phyloP scores from a whole-genome alignment of 2,329 filamentous ascomycete species.

The Phaeosphaeriaceae sp. region DNA sequence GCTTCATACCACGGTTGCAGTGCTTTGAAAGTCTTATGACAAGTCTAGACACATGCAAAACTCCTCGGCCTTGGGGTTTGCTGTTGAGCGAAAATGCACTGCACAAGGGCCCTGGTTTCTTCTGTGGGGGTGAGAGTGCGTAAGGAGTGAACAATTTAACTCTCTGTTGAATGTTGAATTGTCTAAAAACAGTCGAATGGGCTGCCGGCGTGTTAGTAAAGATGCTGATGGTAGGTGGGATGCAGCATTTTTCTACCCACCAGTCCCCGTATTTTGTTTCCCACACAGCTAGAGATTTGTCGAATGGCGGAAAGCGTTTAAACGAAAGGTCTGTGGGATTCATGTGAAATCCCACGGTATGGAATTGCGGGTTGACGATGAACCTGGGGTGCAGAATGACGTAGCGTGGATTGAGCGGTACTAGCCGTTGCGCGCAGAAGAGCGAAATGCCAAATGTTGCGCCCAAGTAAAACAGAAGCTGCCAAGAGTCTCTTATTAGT shows the following conservation, averaged over 20 bases:
- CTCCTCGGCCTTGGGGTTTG: neutral
- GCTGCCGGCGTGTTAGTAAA: conserved; percentile 23
- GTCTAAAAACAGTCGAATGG: conserved; percentile 8
- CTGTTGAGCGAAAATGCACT: too few species aligned
- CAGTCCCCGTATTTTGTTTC: conserved; percentile 21
- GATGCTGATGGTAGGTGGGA: conserved; percentile 8
- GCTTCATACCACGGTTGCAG: neutral
- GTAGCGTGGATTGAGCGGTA: conserved; percentile 24
- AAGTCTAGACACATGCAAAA: conserved; percentile 10
- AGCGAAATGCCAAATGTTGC: neutral
- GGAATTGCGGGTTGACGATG: conserved; percentile 14
- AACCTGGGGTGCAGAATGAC: conserved; percentile 32
- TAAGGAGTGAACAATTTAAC: neutral
- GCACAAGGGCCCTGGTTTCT: neutral
- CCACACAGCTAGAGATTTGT: conserved; percentile 36
- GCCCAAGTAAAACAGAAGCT: neutral
- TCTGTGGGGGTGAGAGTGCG: neutral
- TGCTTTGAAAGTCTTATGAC: conserved; percentile 3
- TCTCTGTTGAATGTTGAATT: neutral
- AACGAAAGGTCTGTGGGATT: conserved; percentile 28
- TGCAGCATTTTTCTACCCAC: conserved; percentile 15
- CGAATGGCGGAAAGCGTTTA: conserved; percentile 33
- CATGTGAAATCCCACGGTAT: conserved; percentile 35
- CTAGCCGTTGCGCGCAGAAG: conserved; percentile 5
- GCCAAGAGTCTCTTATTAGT: neutral